Conservation (phyloP, 768 basidiomycete genomes). For the Collybia mongolica region DNA sequence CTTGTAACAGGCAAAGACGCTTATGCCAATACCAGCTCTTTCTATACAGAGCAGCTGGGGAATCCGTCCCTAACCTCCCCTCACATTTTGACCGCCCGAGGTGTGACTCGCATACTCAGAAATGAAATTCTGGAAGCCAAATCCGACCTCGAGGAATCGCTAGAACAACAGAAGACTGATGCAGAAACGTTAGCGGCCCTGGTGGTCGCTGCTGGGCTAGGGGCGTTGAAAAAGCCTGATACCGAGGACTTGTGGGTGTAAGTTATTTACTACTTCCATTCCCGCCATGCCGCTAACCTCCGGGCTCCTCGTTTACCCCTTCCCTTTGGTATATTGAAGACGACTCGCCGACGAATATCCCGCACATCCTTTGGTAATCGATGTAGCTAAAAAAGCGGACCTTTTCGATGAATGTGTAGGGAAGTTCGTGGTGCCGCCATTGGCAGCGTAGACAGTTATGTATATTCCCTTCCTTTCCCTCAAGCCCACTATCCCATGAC, state of each 20-base stretch:
- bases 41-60: constrained; percentile 82
- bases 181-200: constrained; percentile 69
- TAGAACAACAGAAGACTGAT: constrained; percentile 56
- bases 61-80: constrained; percentile 77
- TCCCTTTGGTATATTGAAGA: constrained; percentile 21
- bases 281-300: not conserved
- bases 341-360: constrained; percentile 52
- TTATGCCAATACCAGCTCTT: constrained; percentile 53
- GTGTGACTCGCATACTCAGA: constrained; percentile 73
- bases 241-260: constrained; percentile 71
- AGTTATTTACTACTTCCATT: constrained; percentile 23
- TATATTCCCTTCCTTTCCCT: not conserved
- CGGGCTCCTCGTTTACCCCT: constrained; percentile 2
- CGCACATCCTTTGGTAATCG: constrained; percentile 65
- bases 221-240: constrained; percentile 54
- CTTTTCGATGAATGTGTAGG: constrained; percentile 62
- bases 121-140: constrained; percentile 76
- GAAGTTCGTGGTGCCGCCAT: constrained; percentile 62
- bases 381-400: constrained; percentile 57
- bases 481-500: not conserved
- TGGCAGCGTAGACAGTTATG: constrained; percentile 27
- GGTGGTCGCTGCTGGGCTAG: constrained; percentile 63
- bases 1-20: constrained; percentile 73
- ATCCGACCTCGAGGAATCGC: constrained; percentile 77
- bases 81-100: constrained; percentile 75